Evolutionary conservation across 352 stramenopile genomes (phyloP), one percentile per base, ranked within the genome.

Genomic region (Phytophthora pluvialis): DNA sequence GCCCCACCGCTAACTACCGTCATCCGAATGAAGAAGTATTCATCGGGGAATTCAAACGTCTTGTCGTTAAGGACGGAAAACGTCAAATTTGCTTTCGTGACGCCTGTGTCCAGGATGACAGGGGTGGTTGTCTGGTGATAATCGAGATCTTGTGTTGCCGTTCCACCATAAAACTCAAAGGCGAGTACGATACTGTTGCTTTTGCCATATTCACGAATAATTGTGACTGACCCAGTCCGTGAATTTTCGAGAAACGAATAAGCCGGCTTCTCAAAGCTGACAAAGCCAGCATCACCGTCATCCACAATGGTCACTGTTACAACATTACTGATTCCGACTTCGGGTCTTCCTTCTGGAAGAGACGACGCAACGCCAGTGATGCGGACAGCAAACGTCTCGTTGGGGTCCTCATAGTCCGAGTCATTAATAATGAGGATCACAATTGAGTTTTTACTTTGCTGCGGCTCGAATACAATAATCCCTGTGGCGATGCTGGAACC

Each of bases 11-110:
- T 70, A 1, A 45, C 8, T 7, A 86, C 28, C 5, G 46, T 35
- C 26, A 86, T 75, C 16, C 64, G 35, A 16, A 78, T 72, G n/a
- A 72, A 64, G 39, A 90, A 84, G 8, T 54, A 63, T 38, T 89
- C 78, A 47, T 89, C 74, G 1, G 79, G 81, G 32, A 57, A 79
- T 43, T 90, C 73, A 32, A 70, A 89, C 9, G 78, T 54, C 6
- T 74, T 72, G 54, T 90, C 81, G 36, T 90, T 90, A 13, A 89
- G 73, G 33, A 93, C 90, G 3, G 70, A 60, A 11, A 89, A 68
- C 8, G 70, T 75, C 0, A 89, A 35, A 0, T 68, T 70, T 0
- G 78, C 61, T 6, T 28, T 60, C 10, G 63, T 80, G n/a, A 82
- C 45, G 2, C 66, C 65, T n/a, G 77, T 60, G 3, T 75, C 78